Evolutionary conservation across 768 basidiomycete species (phyloP), one percentile per base, ranked within the genome.

Genomic region (Serendipita sp.): DNA sequence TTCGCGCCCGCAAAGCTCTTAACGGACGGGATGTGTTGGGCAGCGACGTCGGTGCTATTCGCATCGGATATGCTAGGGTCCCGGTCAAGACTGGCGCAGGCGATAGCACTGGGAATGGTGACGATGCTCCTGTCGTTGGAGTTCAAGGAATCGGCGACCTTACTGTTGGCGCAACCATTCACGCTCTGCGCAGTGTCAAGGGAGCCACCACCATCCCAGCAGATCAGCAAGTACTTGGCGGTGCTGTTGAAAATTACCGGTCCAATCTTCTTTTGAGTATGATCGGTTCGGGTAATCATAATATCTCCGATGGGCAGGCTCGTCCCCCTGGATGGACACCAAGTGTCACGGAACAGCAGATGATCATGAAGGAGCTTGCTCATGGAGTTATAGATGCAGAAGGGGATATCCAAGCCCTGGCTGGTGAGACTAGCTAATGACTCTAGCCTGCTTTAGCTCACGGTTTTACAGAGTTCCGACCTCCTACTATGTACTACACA

Each of bases 11-110:
- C 67, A 96, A 96, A 74, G 91, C 94, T 40, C 78, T 99, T 65
- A 96, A 97, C 70, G 93, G 93, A 36, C 86, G 91, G 48, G 95
- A 98, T 72, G 90, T 98, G 18, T 81, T 99, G 34, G 96, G 96
- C 16, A 88, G 88, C 67, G 95, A 98, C 65, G 91, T 98, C 63
- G 96, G 96, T 36, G 90, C 95, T 36, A 92, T 98, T 66, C 86
- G 93, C 43, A 97, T 98, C 67, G 95, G 93, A 4, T 98, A 93
- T 72, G 95, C 95, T 64, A 90, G 92, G 71, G 94, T 98, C 1
- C 95, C 94, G 5, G 88, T 89, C 72, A 95, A 93, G 77, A 87
- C 86, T 67, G 85, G 85, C 23, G 80, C 83, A 66, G 86, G 88
- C 70, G 80, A 81, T 33, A 71, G 58, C 65, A 67, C 62, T 60